Evolutionary conservation across 176 grass and related monocot species (phyloP).

Genomic region (Aegilops umbellulata): DNA sequence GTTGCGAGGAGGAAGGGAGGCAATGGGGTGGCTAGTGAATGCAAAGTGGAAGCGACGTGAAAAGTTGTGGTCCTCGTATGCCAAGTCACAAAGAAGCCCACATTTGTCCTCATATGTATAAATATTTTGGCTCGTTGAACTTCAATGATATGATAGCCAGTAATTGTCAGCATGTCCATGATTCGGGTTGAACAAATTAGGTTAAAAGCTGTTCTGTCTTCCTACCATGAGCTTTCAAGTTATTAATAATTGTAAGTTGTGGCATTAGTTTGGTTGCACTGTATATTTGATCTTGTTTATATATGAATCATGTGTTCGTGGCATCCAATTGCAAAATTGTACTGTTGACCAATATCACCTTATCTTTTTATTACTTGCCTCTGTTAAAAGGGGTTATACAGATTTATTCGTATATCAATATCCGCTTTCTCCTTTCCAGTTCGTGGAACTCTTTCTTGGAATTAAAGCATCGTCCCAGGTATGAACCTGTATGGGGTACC

Average conservation of each 20-base stretch:
- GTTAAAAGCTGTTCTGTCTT: not conserved
- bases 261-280: not conserved
- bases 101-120: conserved; percentile 11
- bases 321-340: not conserved
- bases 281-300: not conserved
- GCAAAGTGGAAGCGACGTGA: not conserved
- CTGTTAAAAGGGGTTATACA: not conserved
- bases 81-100: not conserved
- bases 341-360: not conserved
- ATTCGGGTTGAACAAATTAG: not conserved
- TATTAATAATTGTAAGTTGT: not conserved
- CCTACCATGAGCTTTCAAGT: conserved; percentile 1
- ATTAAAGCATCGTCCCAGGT: conserved; percentile 76
- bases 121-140: not conserved
- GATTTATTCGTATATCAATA: conserved; percentile 21
- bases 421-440: conserved; percentile 54
- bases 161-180: conserved; percentile 3
- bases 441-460: conserved; percentile 81
- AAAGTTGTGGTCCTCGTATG: not conserved
- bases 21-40: not conserved
- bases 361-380: not conserved
- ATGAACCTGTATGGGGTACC: not conserved
- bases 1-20: not conserved
- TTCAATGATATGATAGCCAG: conserved; percentile 16
- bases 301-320: not conserved